phyloP scores from a whole-genome alignment of 2,329 filamentous ascomycete species.

The Aspergillus tamarii region DNA sequence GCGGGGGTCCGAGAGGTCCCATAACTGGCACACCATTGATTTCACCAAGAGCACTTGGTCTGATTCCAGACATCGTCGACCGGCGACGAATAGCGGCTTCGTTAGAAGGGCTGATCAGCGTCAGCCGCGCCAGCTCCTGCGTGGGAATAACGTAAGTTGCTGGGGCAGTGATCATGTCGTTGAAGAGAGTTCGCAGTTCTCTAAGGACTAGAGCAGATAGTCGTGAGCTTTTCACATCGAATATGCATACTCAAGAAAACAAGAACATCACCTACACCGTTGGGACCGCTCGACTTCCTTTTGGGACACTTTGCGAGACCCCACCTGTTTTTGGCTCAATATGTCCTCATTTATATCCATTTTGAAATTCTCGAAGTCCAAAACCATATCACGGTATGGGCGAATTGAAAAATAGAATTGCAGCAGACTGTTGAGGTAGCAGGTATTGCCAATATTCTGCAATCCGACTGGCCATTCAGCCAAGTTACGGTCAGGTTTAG shows the following conservation, averaged over 20 bases:
- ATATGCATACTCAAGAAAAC: background rate
- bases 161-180: slow-evolving; percentile 67
- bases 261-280: slow-evolving; percentile 65
- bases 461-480: slow-evolving; percentile 78
- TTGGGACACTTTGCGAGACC: slow-evolving; percentile 68
- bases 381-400: slow-evolving; percentile 76
- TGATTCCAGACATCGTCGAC: slow-evolving; percentile 44
- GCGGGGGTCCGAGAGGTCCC: slow-evolving; percentile 50
- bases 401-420: slow-evolving; percentile 93
- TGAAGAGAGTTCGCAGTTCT: slow-evolving; percentile 72
- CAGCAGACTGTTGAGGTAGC: slow-evolving; percentile 93
- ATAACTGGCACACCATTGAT: slow-evolving; percentile 50
- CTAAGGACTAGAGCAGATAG: slow-evolving; percentile 62
- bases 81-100: slow-evolving; percentile 56
- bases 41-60: slow-evolving; percentile 41
- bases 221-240: slow-evolving; percentile 6
- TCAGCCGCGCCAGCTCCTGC: slow-evolving; percentile 77
- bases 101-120: slow-evolving; percentile 65
- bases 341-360: slow-evolving; percentile 68
- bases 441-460: slow-evolving; percentile 94
- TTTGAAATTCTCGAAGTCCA: slow-evolving; percentile 72
- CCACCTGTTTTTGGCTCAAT: slow-evolving; percentile 70
- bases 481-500: slow-evolving; percentile 36
- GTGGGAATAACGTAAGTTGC: slow-evolving; percentile 69
- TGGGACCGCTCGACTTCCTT: slow-evolving; percentile 65